Percentiles rank a stretch among this genome's conserved stretches.
phyloP scores from a whole-genome alignment of 2,329 filamentous ascomycete genomes.

The Fusarium buxicola region DNA sequence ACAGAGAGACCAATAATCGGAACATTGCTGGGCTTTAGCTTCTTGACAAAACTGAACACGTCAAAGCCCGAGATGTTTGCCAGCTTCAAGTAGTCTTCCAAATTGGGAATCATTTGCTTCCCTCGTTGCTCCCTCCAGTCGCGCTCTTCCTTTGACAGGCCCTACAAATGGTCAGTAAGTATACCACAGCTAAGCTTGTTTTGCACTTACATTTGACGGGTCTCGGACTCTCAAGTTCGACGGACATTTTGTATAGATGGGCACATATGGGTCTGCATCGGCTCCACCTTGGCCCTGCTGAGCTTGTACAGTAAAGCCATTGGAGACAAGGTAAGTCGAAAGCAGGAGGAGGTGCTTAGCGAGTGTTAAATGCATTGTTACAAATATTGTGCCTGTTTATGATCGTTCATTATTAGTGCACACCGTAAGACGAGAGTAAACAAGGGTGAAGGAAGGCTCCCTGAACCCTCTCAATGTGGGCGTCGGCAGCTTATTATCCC shows the following conservation, averaged over 20 bases:
- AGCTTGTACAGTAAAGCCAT: not conserved
- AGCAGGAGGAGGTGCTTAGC: not conserved
- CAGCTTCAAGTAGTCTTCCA: conserved; percentile 38
- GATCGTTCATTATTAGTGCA: not conserved
- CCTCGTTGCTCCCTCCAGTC: conserved; percentile 38
- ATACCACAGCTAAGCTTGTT: rapidly evolving
- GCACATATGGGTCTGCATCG: conserved; percentile 26
- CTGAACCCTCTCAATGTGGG: not conserved
- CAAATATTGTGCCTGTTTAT: not conserved
- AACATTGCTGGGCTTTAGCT: conserved; percentile 31
- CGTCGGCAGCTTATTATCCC: not conserved
- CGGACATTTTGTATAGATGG: conserved; percentile 27
- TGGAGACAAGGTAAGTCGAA: not conserved
- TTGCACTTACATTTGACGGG: conserved; percentile 5
- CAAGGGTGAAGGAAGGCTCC: not conserved
- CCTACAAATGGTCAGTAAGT: conserved; percentile 9
- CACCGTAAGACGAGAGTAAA: no score
- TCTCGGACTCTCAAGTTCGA: conserved; percentile 18
- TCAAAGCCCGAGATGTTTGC: conserved; percentile 41
- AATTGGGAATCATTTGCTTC: conserved; percentile 34
- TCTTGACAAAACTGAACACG: conserved; percentile 34
- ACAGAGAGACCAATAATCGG: conserved; percentile 44
- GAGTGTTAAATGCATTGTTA: conserved; percentile 1
- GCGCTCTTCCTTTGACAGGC: conserved; percentile 38
- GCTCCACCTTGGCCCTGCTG: not conserved